A percentile compares a stretch with the other conserved stretches of the same genome.
These are phyloP conservation scores for Zalaria sp. DNA, from an alignment of 2,329 filamentous ascomycete genomes.

Conservation along the genomic window DNA sequence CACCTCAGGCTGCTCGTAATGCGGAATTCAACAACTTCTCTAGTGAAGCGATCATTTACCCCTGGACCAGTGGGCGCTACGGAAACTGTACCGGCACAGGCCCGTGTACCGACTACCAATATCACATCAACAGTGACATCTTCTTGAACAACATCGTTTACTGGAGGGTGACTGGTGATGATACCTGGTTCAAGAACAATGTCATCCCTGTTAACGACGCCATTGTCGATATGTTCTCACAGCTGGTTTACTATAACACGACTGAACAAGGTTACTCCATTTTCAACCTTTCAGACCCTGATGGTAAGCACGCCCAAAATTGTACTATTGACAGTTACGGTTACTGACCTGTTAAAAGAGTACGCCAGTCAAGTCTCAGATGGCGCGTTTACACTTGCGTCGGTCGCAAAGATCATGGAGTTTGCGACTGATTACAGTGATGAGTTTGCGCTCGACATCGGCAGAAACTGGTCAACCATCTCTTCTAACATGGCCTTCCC, in stretches of 20 bases:
- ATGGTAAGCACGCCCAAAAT: slow-evolving; percentile 17
- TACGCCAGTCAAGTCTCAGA: slow-evolving; percentile 43
- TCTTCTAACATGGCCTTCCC: slow-evolving; percentile 7
- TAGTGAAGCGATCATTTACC: slow-evolving; percentile 44
- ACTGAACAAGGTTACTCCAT: slow-evolving; percentile 34
- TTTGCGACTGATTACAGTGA: slow-evolving; percentile 6
- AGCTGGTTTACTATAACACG: slow-evolving; percentile 46
- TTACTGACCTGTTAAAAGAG: slow-evolving; percentile 36
- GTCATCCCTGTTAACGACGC: slow-evolving; percentile 52
- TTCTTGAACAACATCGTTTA: slow-evolving; percentile 48
- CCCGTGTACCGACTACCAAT: slow-evolving; percentile 56
- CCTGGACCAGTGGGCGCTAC: slow-evolving; percentile 53
- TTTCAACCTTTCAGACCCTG: slow-evolving; percentile 58
- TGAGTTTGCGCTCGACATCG: slow-evolving; percentile 6
- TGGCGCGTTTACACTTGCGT: slow-evolving; percentile 7
- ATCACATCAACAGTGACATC: slow-evolving; percentile 58
- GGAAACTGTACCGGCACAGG: slow-evolving; percentile 53
- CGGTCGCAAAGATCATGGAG: slow-evolving; percentile 8
- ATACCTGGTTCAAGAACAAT: slow-evolving; percentile 36
- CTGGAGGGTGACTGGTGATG: slow-evolving; percentile 45
- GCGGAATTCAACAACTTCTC: slow-evolving; percentile 42
- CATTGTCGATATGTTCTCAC: slow-evolving; percentile 45
- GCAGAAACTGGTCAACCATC: slow-evolving; percentile 6
- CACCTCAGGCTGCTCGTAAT: slow-evolving; percentile 46
- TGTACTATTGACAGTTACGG: background rate